Conservation (phyloP, 805 yeast genomes). For the Candida tallmaniae region DNA sequence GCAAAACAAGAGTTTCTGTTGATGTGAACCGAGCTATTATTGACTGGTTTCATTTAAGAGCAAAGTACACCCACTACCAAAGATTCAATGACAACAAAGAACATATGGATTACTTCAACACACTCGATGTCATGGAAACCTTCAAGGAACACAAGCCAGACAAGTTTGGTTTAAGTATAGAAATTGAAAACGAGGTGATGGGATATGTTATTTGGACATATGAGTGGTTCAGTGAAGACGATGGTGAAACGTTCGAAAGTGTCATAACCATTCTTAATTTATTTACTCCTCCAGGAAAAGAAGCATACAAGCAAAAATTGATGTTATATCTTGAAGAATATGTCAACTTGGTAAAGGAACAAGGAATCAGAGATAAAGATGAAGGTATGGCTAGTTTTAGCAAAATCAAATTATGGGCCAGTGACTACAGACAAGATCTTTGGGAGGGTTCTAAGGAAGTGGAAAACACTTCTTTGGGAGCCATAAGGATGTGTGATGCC, state of each 20-base stretch:
- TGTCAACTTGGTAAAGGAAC: constrained; percentile 3
- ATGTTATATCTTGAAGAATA: constrained; percentile 9
- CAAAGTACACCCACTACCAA: constrained; percentile 26
- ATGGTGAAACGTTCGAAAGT: background rate
- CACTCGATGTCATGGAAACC: constrained; percentile 15
- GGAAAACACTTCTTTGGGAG: constrained; percentile 33
- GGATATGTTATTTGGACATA: constrained; percentile 38
- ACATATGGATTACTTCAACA: constrained; percentile 1
- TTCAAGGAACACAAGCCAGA: constrained; percentile 23
- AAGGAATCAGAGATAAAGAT: no score
- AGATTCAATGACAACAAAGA: constrained; percentile 12
- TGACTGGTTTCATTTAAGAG: constrained; percentile 42
- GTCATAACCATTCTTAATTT: constrained; percentile 3
- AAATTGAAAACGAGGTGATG: constrained; percentile 13
- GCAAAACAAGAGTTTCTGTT: constrained; percentile 25
- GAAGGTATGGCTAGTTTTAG: no score
- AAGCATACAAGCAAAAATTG: background rate
- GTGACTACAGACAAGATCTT: constrained; percentile 15
- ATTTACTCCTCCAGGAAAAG: constrained; percentile 2
- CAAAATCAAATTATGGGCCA: constrained; percentile 22
- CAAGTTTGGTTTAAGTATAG: constrained; percentile 27
- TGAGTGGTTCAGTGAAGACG: constrained; percentile 18
- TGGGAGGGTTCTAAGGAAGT: constrained; percentile 1
- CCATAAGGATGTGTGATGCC: constrained; percentile 23
- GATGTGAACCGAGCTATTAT: constrained; percentile 21